These are phyloP conservation scores for Simmondsia chinensis DNA, from an alignment of 148 eudicot genomes.

Conservation along the genomic window DNA sequence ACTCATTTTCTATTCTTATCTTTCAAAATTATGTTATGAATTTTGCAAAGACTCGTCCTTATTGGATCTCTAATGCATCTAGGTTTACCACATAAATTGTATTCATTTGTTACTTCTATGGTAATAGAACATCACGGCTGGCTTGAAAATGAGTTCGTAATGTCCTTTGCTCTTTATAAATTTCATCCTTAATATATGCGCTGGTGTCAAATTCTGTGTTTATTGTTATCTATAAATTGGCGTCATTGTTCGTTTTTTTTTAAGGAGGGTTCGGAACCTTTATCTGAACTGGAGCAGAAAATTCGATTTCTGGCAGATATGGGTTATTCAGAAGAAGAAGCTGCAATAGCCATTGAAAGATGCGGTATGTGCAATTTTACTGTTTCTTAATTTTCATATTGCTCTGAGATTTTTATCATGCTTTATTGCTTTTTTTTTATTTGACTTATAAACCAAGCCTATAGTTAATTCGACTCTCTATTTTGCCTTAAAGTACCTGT, in stretches of 20 bases:
- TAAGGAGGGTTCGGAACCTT: slow-evolving; percentile 23
- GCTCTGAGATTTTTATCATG: background rate
- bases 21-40: too few relatives aligned
- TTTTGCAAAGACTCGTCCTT: too few relatives aligned
- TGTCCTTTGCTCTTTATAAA: too few relatives aligned
- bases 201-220: background rate
- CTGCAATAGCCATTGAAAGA: slow-evolving; percentile 66
- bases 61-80: too few relatives aligned
- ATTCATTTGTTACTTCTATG: too few relatives aligned
- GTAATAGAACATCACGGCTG: too few relatives aligned
- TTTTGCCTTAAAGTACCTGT: background rate
- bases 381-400: background rate
- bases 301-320: slow-evolving; percentile 40
- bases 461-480: background rate
- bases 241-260: slow-evolving; percentile 7
- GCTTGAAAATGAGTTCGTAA: too few relatives aligned
- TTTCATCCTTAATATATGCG: too few relatives aligned
- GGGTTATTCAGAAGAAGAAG: slow-evolving; percentile 67
- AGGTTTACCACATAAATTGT: too few relatives aligned
- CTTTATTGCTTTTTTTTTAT: background rate
- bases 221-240: background rate
- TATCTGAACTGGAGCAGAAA: slow-evolving; percentile 26
- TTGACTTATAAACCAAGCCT: too few relatives aligned
- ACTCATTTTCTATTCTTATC: background rate
- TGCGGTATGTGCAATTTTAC: slow-evolving; percentile 44